Evolutionary conservation across 257 asterid genomes (phyloP).

Genomic region (Solanum etuberosum): DNA sequence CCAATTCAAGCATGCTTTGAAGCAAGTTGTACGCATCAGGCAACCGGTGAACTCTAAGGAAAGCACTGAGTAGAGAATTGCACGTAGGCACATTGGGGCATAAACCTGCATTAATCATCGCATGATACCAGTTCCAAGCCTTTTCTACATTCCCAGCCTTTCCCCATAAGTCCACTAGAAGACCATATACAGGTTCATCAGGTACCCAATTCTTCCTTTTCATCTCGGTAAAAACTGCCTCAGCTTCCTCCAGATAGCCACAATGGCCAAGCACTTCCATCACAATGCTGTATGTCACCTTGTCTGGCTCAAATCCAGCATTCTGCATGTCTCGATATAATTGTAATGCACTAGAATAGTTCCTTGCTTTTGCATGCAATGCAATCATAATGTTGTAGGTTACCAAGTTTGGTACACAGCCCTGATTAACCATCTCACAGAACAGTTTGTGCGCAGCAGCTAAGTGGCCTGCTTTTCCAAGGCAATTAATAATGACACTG

Average conservation of each 20-base stretch:
- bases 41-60: conserved; percentile 82
- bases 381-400: conserved; percentile 95
- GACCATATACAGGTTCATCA: conserved; percentile 93
- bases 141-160: conserved; percentile 79
- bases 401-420: conserved; percentile 80
- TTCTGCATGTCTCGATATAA: conserved; percentile 82
- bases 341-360: conserved; percentile 67
- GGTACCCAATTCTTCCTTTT: conserved; percentile 90
- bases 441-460: conserved; percentile 70
- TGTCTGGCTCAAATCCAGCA: conserved; percentile 91
- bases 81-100: conserved; percentile 93
- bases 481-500: conserved; percentile 89
- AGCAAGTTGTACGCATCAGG: conserved; percentile 70
- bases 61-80: conserved; percentile 86
- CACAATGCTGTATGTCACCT: conserved; percentile 85
- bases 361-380: conserved; percentile 85
- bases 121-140: conserved; percentile 84
- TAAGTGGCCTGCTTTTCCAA: conserved; percentile 91
- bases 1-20: conserved; percentile 66
- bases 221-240: conserved; percentile 82
- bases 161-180: conserved; percentile 90
- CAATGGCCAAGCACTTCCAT: conserved; percentile 99
- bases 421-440: conserved; percentile 81
- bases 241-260: conserved; percentile 87
- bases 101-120: conserved; percentile 74